A percentile compares a stretch with the other conserved stretches of the same genome.
Evolutionary conservation across 768 basidiomycete genomes (phyloP).

Genomic region (Lentinula sp.): DNA sequence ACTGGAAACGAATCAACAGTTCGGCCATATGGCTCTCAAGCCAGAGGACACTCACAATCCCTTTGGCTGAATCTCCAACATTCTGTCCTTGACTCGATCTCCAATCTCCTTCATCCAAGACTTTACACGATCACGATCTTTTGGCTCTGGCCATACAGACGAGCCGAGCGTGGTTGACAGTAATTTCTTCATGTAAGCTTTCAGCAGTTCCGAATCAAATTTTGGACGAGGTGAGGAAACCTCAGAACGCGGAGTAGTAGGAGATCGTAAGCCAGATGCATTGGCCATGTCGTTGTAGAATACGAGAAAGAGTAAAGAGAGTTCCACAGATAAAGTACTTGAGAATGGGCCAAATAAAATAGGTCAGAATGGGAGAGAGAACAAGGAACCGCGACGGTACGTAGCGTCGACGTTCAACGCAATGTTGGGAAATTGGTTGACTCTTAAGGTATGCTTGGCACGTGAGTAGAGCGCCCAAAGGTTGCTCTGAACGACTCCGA

Average conservation of each 20-base stretch:
- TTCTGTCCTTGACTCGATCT: conserved; percentile 79
- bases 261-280: conserved; percentile 51
- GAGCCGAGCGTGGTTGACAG: conserved; percentile 62
- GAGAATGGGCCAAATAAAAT: neutral
- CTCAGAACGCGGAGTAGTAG: conserved; percentile 53
- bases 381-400: too few relatives aligned
- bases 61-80: conserved; percentile 75
- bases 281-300: conserved; percentile 14
- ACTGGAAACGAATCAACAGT: conserved; percentile 30
- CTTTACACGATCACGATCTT: conserved; percentile 65
- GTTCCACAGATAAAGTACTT: neutral
- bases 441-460: neutral
- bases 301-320: neutral
- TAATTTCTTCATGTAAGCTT: conserved; percentile 78
- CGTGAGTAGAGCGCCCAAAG: neutral
- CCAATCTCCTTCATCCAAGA: conserved; percentile 81
- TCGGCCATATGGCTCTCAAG: conserved; percentile 3
- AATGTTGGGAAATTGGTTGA: too few relatives aligned
- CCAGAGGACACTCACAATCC: conserved; percentile 60
- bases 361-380: neutral
- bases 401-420: neutral
- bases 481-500: too few relatives aligned
- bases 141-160: conserved; percentile 59
- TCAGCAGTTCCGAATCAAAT: conserved; percentile 71
- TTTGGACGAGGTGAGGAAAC: conserved; percentile 50